Percentiles rank a stretch among this genome's conserved stretches.
Conservation (phyloP, 768 basidiomycete genomes). For the Suillus paluster region DNA sequence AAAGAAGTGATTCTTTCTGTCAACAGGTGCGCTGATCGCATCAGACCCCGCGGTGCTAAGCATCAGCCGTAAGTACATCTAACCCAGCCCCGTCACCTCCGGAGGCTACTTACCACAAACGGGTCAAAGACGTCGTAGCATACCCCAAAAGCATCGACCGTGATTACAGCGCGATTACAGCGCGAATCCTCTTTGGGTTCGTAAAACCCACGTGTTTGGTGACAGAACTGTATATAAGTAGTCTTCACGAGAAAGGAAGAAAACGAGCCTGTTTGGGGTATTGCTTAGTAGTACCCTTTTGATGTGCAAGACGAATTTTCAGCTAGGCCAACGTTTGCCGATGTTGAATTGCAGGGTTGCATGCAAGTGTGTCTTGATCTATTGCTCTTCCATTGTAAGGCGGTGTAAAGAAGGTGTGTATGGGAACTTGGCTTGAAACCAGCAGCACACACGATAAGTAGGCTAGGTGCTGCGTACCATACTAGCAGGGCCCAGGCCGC, state of each 20-base stretch:
- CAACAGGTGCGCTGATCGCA: not conserved
- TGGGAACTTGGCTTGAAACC: slow-evolving; percentile 1
- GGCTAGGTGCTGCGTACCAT: not conserved
- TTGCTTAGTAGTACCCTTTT: slow-evolving; percentile 3
- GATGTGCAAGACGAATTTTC: not conserved
- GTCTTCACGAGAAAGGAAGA: not conserved
- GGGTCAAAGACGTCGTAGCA: not conserved
- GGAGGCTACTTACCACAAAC: not conserved
- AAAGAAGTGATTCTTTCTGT: not conserved
- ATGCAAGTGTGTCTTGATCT: not conserved
- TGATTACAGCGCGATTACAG: slow-evolving; percentile 3
- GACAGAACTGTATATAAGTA: too few relatives aligned
- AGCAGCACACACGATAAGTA: not conserved
- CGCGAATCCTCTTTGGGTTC: slow-evolving; percentile 1
- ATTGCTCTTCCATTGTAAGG: slow-evolving; percentile 4
- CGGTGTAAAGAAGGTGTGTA: slow-evolving; percentile 2
- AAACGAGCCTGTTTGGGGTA: not conserved
- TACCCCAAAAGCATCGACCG: not conserved
- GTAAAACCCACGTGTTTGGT: not conserved
- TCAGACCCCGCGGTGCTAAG: slow-evolving; percentile 1
- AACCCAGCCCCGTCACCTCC: not conserved
- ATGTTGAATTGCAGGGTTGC: not conserved
- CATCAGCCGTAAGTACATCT: not conserved
- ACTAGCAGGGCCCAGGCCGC: too few relatives aligned
- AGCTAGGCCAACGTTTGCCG: slow-evolving; percentile 1